Evolutionary conservation across 208 protist species (phyloP).

Genomic region (Wallacemonas sp.): DNA sequence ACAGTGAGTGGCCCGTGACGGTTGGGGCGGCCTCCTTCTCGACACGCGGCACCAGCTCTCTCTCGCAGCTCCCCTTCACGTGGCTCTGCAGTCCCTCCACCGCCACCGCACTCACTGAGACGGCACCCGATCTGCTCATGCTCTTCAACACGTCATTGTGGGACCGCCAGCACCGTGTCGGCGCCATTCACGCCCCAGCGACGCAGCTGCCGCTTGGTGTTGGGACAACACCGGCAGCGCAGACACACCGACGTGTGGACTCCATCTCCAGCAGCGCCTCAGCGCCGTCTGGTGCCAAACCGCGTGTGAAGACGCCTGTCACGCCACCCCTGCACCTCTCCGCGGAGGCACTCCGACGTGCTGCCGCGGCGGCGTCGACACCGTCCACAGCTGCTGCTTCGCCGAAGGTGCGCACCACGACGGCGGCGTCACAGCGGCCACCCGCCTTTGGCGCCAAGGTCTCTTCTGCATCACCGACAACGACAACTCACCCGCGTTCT

Average conservation of each 20-base stretch:
- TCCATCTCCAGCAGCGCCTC: conserved; percentile 1
- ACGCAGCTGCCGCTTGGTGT: not conserved
- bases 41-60: conserved; percentile 31
- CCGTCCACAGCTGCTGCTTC: not conserved
- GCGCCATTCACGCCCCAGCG: conserved; percentile 12
- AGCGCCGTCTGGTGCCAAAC: not conserved
- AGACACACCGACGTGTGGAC: not conserved
- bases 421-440: not conserved
- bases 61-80: conserved; percentile 31
- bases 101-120: conserved; percentile 28
- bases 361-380: not conserved
- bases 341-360: not conserved
- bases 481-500: not conserved
- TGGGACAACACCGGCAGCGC: not conserved
- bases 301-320: not conserved
- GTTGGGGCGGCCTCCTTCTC: conserved; percentile 32
- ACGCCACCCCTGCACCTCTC: not conserved
- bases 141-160: conserved; percentile 29
- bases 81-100: conserved; percentile 45
- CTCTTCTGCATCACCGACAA: not conserved
- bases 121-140: conserved; percentile 36
- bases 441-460: not conserved
- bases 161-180: conserved; percentile 20
- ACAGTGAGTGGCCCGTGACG: conserved; percentile 71
- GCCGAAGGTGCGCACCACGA: not conserved